phyloP scores from a whole-genome alignment of 805 yeast genomes.

The Hanseniaspora clermontiae region DNA sequence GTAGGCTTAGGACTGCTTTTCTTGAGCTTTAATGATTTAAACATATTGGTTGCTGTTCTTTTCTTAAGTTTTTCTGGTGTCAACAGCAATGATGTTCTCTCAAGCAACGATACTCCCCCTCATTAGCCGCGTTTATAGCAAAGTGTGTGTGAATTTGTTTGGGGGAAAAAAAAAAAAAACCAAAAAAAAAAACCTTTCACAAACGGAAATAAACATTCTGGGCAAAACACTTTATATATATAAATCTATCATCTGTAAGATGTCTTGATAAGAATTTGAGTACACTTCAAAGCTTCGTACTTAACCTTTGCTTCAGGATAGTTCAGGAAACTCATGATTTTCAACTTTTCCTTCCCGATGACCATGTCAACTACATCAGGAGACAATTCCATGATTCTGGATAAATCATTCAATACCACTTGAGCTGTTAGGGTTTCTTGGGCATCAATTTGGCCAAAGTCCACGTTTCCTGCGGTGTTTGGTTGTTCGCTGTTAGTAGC shows the following conservation, averaged over 20 bases:
- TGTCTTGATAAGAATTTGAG: slow-evolving; percentile 86
- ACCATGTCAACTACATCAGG: slow-evolving; percentile 46
- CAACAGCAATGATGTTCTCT: too few relatives aligned
- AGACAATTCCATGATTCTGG: slow-evolving; percentile 44
- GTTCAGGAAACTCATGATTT: slow-evolving; percentile 73
- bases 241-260: slow-evolving; percentile 34
- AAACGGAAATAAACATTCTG: too few relatives aligned
- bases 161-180: too few relatives aligned
- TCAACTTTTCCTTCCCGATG: slow-evolving; percentile 51
- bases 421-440: slow-evolving; percentile 32
- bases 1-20: not conserved
- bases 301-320: slow-evolving; percentile 75
- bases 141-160: not conserved
- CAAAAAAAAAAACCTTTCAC: too few relatives aligned
- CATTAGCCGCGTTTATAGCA: not conserved
- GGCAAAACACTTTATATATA: not conserved
- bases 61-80: too few relatives aligned
- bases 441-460: slow-evolving; percentile 26
- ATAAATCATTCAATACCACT: slow-evolving; percentile 56
- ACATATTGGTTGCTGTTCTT: slow-evolving; percentile 1
- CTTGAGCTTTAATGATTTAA: slow-evolving; percentile 5
- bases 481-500: slow-evolving; percentile 13
- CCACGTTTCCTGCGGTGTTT: slow-evolving; percentile 12
- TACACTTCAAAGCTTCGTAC: slow-evolving; percentile 87
- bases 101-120: not conserved